phyloP scores from a whole-genome alignment of 2,329 filamentous ascomycete species.

The Cladophialophora exuberans region DNA sequence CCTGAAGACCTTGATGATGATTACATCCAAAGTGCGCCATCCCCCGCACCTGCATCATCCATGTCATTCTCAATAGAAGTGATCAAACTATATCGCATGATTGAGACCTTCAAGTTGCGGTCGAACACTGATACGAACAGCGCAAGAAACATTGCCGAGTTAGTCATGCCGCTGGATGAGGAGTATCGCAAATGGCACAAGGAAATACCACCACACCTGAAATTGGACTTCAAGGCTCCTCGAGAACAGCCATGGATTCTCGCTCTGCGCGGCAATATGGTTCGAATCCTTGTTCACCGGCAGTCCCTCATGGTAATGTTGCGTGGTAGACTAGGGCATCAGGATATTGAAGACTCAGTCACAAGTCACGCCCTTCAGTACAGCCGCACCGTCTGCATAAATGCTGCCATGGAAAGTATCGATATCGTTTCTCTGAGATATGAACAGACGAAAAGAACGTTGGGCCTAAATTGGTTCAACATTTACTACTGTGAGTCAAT shows the following conservation, averaged over 20 bases:
- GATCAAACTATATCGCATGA: neutral
- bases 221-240: neutral
- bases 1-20: neutral
- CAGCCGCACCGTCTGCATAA: neutral
- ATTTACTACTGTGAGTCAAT: constrained; percentile 3
- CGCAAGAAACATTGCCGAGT: neutral
- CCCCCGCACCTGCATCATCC: neutral
- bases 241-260: constrained; percentile 1
- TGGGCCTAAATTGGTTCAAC: constrained; percentile 4
- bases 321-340: neutral
- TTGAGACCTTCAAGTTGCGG: neutral
- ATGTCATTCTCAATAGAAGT: constrained; percentile 4
- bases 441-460: neutral
- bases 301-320: neutral
- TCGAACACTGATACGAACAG: neutral
- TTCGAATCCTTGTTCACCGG: neutral
- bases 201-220: neutral
- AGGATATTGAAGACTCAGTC: neutral
- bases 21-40: neutral
- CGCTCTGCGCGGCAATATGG: neutral
- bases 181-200: neutral
- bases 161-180: neutral
- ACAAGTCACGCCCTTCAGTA: neutral
- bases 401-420: neutral
- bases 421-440: neutral